A percentile compares a stretch with the other conserved stretches of the same genome.
phyloP scores from a whole-genome alignment of 176 grass and related monocot genomes.

The Musa acuminata region DNA sequence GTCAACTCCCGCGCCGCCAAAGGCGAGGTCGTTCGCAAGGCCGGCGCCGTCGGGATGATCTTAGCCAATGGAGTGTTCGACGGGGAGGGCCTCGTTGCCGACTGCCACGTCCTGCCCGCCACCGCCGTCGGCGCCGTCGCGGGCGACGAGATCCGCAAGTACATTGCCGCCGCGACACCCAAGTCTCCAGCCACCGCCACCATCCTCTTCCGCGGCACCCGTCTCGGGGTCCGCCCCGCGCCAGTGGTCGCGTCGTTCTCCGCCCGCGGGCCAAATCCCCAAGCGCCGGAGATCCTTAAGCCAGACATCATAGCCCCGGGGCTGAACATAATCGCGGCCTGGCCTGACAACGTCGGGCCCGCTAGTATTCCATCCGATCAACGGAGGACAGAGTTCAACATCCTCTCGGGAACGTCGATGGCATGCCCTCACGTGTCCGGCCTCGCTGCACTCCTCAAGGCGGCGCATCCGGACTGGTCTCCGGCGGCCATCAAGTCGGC shows the following conservation, averaged over 20 bases:
- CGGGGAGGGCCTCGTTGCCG: constrained; percentile 80
- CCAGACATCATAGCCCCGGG: constrained; percentile 79
- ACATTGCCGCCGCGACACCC: constrained; percentile 43
- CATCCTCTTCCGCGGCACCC: constrained; percentile 81
- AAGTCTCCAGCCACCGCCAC: constrained; percentile 51
- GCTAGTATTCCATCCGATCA: constrained; percentile 60
- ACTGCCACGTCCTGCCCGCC: constrained; percentile 81
- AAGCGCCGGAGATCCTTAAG: constrained; percentile 78
- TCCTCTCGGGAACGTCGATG: constrained; percentile 92
- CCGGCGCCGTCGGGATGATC: constrained; percentile 72
- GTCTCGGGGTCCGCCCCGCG: constrained; percentile 71
- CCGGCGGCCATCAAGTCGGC: constrained; percentile 90
- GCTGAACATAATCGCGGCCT: constrained; percentile 83
- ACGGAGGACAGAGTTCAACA: constrained; percentile 76
- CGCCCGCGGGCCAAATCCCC: constrained; percentile 71
- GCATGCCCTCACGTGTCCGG: constrained; percentile 92
- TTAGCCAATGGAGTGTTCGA: constrained; percentile 87
- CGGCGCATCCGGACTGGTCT: constrained; percentile 74
- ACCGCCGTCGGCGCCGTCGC: constrained; percentile 55
- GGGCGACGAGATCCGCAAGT: constrained; percentile 60
- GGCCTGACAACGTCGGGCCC: constrained; percentile 67
- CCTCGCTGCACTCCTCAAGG: constrained; percentile 82
- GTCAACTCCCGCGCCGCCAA: constrained; percentile 76
- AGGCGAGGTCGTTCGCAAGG: constrained; percentile 66
- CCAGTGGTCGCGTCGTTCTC: constrained; percentile 88